Evolutionary conservation across 768 basidiomycete species (phyloP), one percentile per base, ranked within the genome.

Genomic region (Suillus ampliporus): DNA sequence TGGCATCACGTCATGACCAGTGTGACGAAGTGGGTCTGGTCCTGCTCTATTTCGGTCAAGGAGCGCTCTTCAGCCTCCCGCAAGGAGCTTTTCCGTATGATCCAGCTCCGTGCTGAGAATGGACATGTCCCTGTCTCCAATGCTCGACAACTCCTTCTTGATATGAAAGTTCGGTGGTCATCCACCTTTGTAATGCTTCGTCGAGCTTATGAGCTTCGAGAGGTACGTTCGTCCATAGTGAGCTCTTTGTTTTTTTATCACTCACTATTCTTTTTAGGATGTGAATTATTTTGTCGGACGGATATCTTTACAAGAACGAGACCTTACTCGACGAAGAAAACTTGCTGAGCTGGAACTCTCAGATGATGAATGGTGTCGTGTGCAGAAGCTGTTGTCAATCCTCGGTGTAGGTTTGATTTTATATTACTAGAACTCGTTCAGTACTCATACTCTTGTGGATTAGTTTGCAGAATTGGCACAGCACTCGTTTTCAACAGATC

Each of bases 151-250:
- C 67, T 76, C 1, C 52, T 76, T 17, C 51, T 74, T 21, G 72
- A 76, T 58, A 74, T 76, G 76, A 63, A 61, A 9, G 71, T 76
- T 14, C 60, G 70, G 11, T 79, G 78, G 75, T 78, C 71, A 1
- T 77, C 74, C 2, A 77, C 71, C 0, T 77, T 67, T 59, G 47
- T 65, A 31, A 64, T 63, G 60, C 23, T 41, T n/a, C 59, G 65
- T 58, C 64, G 67, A 15, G 69, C 71, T 7, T 60, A 67, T 28
- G 35, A 50, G 44, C 48, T 69, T 35, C 65, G 64, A 58, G 50
- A 61, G 50, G 72, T 68, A 58, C 14, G 64, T 60, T 35, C 28
- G 31, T 31, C 31, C 3, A 51, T 54, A 50, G 56, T 28, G 52
- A 61, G 37, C 69, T 63, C 34, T 57, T 60, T 62, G 73, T n/a